A percentile compares a stretch with the other conserved stretches of the same genome.
Evolutionary conservation across 352 stramenopile species (phyloP).

Genomic region (Pythium pyrilobum): DNA sequence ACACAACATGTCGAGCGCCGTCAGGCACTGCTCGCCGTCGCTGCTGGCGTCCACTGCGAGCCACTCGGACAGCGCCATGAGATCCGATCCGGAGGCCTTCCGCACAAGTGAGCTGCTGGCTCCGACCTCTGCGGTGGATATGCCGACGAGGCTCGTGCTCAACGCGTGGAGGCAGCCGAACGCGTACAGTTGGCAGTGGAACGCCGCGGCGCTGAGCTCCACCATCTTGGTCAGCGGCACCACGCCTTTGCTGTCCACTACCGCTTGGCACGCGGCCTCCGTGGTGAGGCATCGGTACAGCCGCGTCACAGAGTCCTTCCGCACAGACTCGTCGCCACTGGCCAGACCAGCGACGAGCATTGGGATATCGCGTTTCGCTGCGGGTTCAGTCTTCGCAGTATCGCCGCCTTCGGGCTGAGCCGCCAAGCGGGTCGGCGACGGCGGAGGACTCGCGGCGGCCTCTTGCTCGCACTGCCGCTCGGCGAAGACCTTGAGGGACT

Average conservation of each 20-base stretch:
- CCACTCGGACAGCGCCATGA: not conserved
- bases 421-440: too few species aligned
- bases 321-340: too few species aligned
- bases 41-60: not conserved
- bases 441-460: too few species aligned
- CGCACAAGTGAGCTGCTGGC: not conserved
- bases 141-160: not conserved
- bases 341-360: too few species aligned
- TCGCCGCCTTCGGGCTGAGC: too few species aligned
- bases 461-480: too few species aligned
- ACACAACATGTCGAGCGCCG: not conserved
- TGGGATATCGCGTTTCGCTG: too few species aligned
- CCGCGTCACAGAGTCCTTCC: not conserved
- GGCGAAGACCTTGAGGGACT: too few species aligned
- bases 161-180: not conserved
- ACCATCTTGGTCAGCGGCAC: not conserved
- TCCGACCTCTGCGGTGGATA: not conserved
- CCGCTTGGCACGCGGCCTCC: not conserved
- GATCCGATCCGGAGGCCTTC: not conserved
- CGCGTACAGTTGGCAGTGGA: not conserved
- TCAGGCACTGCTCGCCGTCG: not conserved
- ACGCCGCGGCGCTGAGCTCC: not conserved
- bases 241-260: not conserved
- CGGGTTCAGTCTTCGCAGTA: too few species aligned
- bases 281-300: not conserved